phyloP scores from a whole-genome alignment of 2,329 filamentous ascomycete genomes.

The Teratosphaeria zuluensis region DNA sequence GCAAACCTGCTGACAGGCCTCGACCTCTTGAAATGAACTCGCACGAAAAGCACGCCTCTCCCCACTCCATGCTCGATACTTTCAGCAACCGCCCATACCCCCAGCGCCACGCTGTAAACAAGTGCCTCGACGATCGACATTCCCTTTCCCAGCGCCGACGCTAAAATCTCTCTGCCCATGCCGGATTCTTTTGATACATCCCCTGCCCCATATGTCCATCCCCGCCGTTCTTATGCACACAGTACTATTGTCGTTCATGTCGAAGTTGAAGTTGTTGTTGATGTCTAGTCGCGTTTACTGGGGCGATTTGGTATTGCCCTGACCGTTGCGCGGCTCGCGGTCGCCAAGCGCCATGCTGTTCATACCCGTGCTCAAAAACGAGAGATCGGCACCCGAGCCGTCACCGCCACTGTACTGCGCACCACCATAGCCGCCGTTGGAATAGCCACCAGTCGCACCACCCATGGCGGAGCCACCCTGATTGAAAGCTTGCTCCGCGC shows the following conservation, averaged over 20 bases:
- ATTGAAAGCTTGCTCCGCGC: constrained; percentile 85
- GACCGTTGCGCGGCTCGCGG: constrained; percentile 35
- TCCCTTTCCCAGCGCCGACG: constrained; percentile 1
- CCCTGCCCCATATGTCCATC: constrained; percentile 2
- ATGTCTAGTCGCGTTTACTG: constrained; percentile 13
- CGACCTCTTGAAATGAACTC: neutral
- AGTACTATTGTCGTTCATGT: neutral
- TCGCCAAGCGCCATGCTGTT: constrained; percentile 62
- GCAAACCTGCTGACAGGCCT: neutral
- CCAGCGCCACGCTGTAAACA: neutral
- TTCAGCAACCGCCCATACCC: neutral
- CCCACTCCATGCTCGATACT: neutral
- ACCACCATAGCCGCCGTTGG: constrained; percentile 50
- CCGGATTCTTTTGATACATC: neutral
- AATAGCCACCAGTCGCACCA: constrained; percentile 46
- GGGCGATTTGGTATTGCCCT: constrained; percentile 21
- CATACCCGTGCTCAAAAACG: constrained; percentile 67
- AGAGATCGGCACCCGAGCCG: constrained; percentile 60
- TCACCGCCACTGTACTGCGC: constrained; percentile 32
- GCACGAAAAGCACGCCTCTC: neutral
- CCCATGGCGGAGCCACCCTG: constrained; percentile 66
- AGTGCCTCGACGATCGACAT: neutral
- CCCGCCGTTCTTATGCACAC: neutral
- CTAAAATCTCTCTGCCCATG: neutral
- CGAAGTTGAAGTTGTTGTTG: neutral